Evolutionary conservation across 164 flowering plant species (phyloP), one percentile per base, ranked within the genome.

Genomic region (Stephania japonica): DNA sequence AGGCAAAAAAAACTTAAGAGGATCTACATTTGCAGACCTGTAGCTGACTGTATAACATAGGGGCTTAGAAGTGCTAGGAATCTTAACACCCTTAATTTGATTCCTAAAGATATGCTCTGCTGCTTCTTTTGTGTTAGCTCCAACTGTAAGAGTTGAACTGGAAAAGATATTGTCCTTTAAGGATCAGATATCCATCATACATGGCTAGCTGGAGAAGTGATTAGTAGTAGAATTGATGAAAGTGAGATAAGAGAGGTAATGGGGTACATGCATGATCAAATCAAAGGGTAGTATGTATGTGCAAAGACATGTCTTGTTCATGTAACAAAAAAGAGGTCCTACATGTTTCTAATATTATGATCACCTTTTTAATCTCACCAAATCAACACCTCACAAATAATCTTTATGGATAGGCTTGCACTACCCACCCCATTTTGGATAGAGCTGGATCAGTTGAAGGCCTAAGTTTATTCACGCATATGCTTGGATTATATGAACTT

Each of bases 11-110:
- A 32, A 32, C 2, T 19, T 24, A 7, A 24, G 68, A 64, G n/a
- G 27, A 42, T 70, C 64, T 69, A 64, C 32, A 11, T 27, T 47
- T 68, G 24, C 70, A 41, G 73, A 75, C 71, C 70, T 75, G 78
- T 73, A 75, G 82, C 79, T 80, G 82, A 76, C 82, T 76, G 77
- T 71, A 27, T n/a, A 32, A 32, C 38, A 32, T 32, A 32, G 23
- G 21, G 64, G 53, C 13, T 50, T 25, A 6, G 70, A 21, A 14
- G 61, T 25, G 61, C 67, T 44, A 25, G 53, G 59, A 65, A 62
- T 26, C 24, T 67, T 27, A 49, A 63, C 41, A 26, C 19, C 50
- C 71, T 71, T 68, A 79, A 63, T 75, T 23, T 69, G 71, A 69
- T 69, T 69, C 71, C 59, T 69, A 38, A 69, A 69, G 71, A 69